These are phyloP conservation scores for Zygosaccharomyces kombuchaensis DNA, from an alignment of 805 yeast genomes.

Conservation along the genomic window DNA sequence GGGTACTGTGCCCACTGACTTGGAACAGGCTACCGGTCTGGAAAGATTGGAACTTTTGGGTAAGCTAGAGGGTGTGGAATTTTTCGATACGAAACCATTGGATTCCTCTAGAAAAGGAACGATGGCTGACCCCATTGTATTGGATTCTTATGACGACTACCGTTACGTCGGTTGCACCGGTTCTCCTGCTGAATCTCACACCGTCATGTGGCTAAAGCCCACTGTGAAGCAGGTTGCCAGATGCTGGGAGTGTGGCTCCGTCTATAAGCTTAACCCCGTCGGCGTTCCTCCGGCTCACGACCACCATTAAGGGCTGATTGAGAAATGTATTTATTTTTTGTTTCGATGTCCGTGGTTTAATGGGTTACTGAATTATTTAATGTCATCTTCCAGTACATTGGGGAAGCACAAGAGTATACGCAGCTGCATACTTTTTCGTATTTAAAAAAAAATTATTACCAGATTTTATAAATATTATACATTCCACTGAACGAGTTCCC, in stretches of 20 bases:
- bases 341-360: slow-evolving; percentile 5
- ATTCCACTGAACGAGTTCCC: neutral
- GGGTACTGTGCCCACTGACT: slow-evolving; percentile 85
- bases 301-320: slow-evolving; percentile 19
- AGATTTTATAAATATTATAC: neutral
- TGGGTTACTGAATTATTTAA: slow-evolving; percentile 6
- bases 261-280: slow-evolving; percentile 80
- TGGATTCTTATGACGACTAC: slow-evolving; percentile 86
- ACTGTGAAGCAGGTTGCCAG: slow-evolving; percentile 78
- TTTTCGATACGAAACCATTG: slow-evolving; percentile 85
- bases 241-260: slow-evolving; percentile 99
- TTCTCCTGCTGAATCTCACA: slow-evolving; percentile 88
- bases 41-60: slow-evolving; percentile 94
- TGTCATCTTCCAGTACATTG: slow-evolving; percentile 2
- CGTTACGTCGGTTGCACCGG: slow-evolving; percentile 98
- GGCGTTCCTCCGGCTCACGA: slow-evolving; percentile 67
- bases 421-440: slow-evolving; percentile 3
- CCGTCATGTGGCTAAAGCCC: slow-evolving; percentile 88
- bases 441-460: slow-evolving; percentile 1
- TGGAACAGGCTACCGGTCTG: slow-evolving; percentile 97
- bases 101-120: slow-evolving; percentile 89
- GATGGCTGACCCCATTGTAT: slow-evolving; percentile 77
- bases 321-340: slow-evolving; percentile 9
- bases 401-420: slow-evolving; percentile 3
- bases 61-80: slow-evolving; percentile 91